Evolutionary conservation across 805 yeast genomes (phyloP).

Genomic region (Maudiozyma saulgeensis): DNA sequence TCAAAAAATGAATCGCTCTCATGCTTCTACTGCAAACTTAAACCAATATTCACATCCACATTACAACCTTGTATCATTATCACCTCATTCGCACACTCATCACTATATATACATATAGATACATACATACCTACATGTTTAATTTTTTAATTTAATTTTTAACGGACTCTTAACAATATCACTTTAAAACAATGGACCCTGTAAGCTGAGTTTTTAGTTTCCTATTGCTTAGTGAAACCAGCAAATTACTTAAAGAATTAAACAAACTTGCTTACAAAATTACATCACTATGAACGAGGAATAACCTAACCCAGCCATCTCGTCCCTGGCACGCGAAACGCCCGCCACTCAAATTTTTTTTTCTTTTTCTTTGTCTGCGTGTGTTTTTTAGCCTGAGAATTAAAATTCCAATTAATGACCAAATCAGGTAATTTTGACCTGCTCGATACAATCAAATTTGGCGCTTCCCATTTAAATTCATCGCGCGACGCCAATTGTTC

Average conservation of each 20-base stretch:
- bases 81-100: too few relatives aligned
- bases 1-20: slow-evolving; percentile 3
- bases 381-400: neutral
- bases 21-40: neutral
- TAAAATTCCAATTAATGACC: neutral
- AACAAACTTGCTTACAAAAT: too few relatives aligned
- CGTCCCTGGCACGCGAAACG: neutral
- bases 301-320: too few relatives aligned
- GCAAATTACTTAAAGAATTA: too few relatives aligned
- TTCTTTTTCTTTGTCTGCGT: neutral
- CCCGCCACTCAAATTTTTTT: neutral
- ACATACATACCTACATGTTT: neutral
- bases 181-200: too few relatives aligned
- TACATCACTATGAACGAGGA: neutral
- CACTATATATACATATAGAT: too few relatives aligned
- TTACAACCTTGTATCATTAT: too few relatives aligned
- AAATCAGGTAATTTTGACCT: neutral
- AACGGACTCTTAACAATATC: too few relatives aligned
- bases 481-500: neutral
- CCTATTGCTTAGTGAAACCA: too few relatives aligned
- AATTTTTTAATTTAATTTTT: neutral
- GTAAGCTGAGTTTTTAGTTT: too few relatives aligned
- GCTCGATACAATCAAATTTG: neutral
- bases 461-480: neutral
- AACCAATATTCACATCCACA: too few relatives aligned